Percentiles rank a stretch among this genome's conserved stretches.
These are phyloP conservation scores for Mallotus japonicus DNA, from an alignment of 441 rosid genomes.

Conservation along the genomic window DNA sequence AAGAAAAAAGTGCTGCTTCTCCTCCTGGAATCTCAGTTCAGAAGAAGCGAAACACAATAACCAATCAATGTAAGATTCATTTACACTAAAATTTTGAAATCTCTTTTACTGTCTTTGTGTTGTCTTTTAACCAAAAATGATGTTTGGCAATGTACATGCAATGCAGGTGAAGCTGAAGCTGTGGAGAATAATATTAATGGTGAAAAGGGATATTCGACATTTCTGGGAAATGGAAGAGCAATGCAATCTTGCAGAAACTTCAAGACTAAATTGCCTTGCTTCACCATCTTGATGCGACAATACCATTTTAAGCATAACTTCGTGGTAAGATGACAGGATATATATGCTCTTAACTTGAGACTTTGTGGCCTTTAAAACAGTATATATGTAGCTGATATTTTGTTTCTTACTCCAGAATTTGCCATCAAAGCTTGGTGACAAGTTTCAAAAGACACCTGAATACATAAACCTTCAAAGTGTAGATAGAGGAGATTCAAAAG, in stretches of 20 bases:
- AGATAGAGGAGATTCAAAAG: conserved; percentile 10
- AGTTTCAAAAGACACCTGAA: neutral
- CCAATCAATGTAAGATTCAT: neutral
- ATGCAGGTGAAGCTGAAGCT: neutral
- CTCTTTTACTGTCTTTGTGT: neutral
- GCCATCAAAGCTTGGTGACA: conserved; percentile 4
- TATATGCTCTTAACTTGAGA: too few relatives aligned
- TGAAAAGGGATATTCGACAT: too few relatives aligned
- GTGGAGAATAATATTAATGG: neutral
- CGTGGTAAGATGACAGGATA: neutral
- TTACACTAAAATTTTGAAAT: too few relatives aligned
- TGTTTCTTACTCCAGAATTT: conserved; percentile 12
- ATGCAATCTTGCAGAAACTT: neutral
- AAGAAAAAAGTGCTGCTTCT: too few relatives aligned
- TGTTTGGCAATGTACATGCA: neutral
- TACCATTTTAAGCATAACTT: neutral
- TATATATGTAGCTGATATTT: neutral
- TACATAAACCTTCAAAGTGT: conserved; percentile 16
- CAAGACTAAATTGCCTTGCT: neutral
- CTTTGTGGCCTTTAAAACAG: too few relatives aligned
- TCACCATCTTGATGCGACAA: neutral
- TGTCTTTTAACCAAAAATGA: too few relatives aligned
- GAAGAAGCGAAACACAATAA: neutral
- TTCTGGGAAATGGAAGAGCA: neutral
- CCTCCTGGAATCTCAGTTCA: neutral